Base-by-base conservation (phyloP, 306 rosid species). In the Spatholobus suberectus region DNA sequence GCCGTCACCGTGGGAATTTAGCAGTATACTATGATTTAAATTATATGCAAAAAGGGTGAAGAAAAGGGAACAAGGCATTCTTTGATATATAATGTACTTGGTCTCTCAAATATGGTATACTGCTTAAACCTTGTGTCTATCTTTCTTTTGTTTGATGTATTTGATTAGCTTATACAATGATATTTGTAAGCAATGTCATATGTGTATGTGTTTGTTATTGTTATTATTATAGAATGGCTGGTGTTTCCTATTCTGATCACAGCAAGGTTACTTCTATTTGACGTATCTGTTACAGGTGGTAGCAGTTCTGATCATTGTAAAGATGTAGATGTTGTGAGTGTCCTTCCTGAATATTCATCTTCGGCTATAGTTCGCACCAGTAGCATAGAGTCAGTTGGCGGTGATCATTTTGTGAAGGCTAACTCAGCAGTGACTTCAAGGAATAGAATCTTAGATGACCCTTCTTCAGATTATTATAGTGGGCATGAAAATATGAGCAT, bases 301-400 rank as follows among this genome's bases (percentile, higher is more conserved):
- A 85, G 89, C 70, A 57, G 90, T 79, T 89, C 88, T 83, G 97
- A 96, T 85, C 83, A 85, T 29, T 93, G 90, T 89, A 93, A 96
- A 85, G 93, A 93, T 70, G 99, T 93, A 23, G 97, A 91, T 82
- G 93, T 96, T 81, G 96, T 93, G 85, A 95, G 94, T 55, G 86
- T 95, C 66, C 90, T 86, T 85, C 93, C 97, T 40, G 92, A 90
- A 52, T 93, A 87, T 82, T 79, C 91, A 13, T 77, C 88, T 77
- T 89, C 87, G 54, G 75, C 84, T 47, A 69, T 84, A 51, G 81
- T 87, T 54, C 83, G 82, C 58, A 70, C 83, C 17, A 82, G 86
- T 20, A 87, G 85, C 27, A 44, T 83, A 10, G 93, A 91, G 77
- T 90, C 86, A 73, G 58, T 72, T 77, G 85, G 62, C 32, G 86